A percentile compares a stretch with the other conserved stretches of the same genome.
Conservation (phyloP, 2,329 filamentous ascomycete genomes). For the Saccharata proteae region DNA sequence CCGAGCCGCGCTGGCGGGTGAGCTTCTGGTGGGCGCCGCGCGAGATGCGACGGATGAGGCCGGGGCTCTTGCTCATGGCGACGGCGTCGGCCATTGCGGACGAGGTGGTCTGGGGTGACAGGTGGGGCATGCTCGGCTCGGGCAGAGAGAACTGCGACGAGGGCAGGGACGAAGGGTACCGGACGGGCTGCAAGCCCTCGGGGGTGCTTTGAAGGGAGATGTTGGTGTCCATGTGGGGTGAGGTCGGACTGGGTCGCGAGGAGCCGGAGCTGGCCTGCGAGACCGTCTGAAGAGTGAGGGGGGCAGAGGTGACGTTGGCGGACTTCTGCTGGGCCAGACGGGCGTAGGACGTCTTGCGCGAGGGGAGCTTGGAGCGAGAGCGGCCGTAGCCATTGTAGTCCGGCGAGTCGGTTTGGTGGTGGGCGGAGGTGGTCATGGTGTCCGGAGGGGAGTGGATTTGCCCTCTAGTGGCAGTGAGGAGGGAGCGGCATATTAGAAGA, state of each 20-base stretch:
- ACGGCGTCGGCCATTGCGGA: conserved; percentile 53
- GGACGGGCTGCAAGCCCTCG: conserved; percentile 46
- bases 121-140: conserved; percentile 50
- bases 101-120: conserved; percentile 37
- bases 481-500: conserved; percentile 9
- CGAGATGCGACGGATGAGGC: conserved; percentile 74
- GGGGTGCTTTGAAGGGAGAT: conserved; percentile 55
- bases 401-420: conserved; percentile 6
- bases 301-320: conserved; percentile 6
- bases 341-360: conserved; percentile 6
- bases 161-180: conserved; percentile 39
- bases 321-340: conserved; percentile 4
- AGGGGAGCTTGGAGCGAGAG: conserved; percentile 5
- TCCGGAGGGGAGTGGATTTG: conserved; percentile 4
- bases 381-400: conserved; percentile 8
- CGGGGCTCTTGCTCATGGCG: conserved; percentile 45
- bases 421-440: conserved; percentile 8
- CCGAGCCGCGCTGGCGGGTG: conserved; percentile 59
- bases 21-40: conserved; percentile 62
- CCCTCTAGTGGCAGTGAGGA: conserved; percentile 7
- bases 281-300: conserved; percentile 7
- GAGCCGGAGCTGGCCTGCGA: conserved; percentile 24
- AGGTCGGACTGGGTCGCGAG: conserved; percentile 28
- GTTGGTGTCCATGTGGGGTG: conserved; percentile 38
- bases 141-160: conserved; percentile 56